Conservation (phyloP, 2,329 filamentous ascomycete species). For the Xylariales sp. region DNA sequence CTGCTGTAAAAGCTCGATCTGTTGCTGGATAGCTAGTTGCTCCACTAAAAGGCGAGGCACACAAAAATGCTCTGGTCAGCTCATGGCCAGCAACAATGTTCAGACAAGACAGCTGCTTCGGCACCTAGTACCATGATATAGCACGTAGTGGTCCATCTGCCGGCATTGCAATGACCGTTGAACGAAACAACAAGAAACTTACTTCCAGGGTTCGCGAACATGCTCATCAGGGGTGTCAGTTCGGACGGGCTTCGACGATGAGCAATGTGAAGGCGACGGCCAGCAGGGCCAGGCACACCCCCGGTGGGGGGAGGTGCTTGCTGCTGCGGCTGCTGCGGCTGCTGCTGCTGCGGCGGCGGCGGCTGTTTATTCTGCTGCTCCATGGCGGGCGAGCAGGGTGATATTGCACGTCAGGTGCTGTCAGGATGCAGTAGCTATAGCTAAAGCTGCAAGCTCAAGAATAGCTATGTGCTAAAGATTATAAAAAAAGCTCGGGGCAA, state of each 20-base stretch:
- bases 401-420: slow-evolving; percentile 45
- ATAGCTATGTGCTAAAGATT: background rate
- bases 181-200: slow-evolving; percentile 32
- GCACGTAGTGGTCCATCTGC: no score
- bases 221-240: slow-evolving; percentile 96
- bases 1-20: slow-evolving; percentile 95
- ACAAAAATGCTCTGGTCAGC: slow-evolving; percentile 1
- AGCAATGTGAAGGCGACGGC: slow-evolving; percentile 92
- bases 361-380: slow-evolving; percentile 56
- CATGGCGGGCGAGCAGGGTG: slow-evolving; percentile 49
- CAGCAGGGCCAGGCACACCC: slow-evolving; percentile 68
- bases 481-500: no score
- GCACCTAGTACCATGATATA: no score
- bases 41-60: slow-evolving; percentile 86
- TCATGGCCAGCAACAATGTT: no score
- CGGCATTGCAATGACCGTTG: no score
- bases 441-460: slow-evolving; percentile 6
- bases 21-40: slow-evolving; percentile 94
- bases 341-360: slow-evolving; percentile 37
- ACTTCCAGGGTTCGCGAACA: slow-evolving; percentile 65
- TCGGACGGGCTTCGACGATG: slow-evolving; percentile 96
- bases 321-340: slow-evolving; percentile 29
- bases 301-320: slow-evolving; percentile 45
- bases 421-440: slow-evolving; percentile 20
- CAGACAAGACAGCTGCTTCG: no score